Evolutionary conservation across 495 filamentous ascomycete species (phyloP).

Genomic region (Penicillium tannophilum): DNA sequence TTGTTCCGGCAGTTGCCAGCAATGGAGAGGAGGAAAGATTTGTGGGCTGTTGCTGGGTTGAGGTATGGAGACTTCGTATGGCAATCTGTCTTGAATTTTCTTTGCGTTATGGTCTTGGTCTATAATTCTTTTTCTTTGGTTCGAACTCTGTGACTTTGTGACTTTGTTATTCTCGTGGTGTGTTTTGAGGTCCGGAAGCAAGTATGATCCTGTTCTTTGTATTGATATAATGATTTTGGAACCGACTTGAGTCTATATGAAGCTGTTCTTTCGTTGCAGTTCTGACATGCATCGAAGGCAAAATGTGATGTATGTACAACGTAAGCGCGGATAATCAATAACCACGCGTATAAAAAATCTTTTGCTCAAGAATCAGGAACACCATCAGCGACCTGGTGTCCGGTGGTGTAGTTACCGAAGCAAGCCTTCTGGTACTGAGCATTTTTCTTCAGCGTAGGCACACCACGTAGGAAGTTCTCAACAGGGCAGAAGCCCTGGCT

Average conservation of each 20-base stretch:
- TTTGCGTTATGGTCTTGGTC: no score
- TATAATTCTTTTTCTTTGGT: no score
- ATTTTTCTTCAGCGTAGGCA: conserved; percentile 24
- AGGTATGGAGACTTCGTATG: no score
- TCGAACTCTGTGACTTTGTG: no score
- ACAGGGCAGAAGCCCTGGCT: conserved; percentile 34
- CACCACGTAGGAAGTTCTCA: conserved; percentile 23
- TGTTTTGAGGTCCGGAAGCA: no score
- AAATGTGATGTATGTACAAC: background rate
- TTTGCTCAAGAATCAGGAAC: background rate
- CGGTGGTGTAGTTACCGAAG: conserved; percentile 27
- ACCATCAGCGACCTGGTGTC: conserved; percentile 1
- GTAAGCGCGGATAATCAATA: background rate
- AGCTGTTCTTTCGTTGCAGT: background rate
- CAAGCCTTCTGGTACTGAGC: conserved; percentile 34
- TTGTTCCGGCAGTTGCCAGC: no score
- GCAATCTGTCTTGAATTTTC: no score
- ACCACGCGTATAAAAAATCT: background rate
- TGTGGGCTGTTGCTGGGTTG: no score
- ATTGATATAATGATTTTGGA: background rate
- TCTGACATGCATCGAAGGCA: background rate
- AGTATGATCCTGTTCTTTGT: background rate
- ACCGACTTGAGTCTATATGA: background rate
- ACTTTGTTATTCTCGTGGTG: no score
- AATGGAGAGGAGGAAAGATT: no score